Base-by-base conservation (phyloP, 2,329 filamentous ascomycete species). In the Sphaceloma murrayae region DNA sequence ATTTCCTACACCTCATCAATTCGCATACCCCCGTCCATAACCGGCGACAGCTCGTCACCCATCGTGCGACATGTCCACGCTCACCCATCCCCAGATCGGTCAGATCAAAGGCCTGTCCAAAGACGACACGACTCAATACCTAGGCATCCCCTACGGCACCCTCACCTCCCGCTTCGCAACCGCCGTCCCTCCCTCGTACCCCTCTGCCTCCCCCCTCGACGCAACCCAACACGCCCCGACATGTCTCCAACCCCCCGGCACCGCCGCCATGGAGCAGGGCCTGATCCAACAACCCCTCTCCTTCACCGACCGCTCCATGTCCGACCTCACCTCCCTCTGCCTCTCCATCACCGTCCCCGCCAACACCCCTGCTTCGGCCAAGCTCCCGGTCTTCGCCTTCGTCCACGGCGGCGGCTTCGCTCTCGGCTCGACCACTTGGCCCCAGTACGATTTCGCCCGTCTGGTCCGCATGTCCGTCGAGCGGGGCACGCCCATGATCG, bases 401-500 rank as follows among this genome's bases (percentile, higher is more conserved):
- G 63, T 76, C 3, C 71, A 75, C 47, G 73, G 73, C 0, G 72
- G 73, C 8, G 72, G 67, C 0, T 68, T 72, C 38, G 56, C 58
- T 2, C 61, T 68, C 2, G 73, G 72, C 2, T 68, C 68, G 3
- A 70, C 66, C 31, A 72, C 64, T 32, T 75, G 69, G 62, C 72
- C 72, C 1, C 68, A 74, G 27, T 73, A 70, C 49, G 67, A 74
- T 48, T 56, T 67, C 14, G 56, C 57, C 4, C 55, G 63, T 1
- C 48, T 76, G 4, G 68, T 73, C 3, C 62, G 63, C 48, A 51
- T 70, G 4, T 68, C 68, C 0, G 54, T 57, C 1, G 62, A 66
- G 10, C 61, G 62, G 13, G 64, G 61, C 0, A 59, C 64, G 19
- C 71, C 72, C 0, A 60, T 73, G 3, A 65, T 76, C 34, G 61